Conservation (phyloP, 768 basidiomycete species). For the Suillus alpinus region DNA sequence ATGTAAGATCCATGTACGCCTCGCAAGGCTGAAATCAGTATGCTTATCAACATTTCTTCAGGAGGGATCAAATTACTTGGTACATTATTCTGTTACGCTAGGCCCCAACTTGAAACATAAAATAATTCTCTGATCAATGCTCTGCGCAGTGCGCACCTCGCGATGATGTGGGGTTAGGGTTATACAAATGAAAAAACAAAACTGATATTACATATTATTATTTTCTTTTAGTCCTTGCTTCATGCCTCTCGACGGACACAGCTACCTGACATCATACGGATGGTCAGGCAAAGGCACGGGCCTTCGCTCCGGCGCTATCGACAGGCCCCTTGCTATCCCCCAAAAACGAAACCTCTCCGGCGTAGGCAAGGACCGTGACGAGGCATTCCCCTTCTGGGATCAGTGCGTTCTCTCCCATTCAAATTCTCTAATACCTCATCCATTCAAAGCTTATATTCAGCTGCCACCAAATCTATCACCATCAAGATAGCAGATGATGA, state of each 20-base stretch:
- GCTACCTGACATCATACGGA: conserved; percentile 75
- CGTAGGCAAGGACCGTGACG: conserved; percentile 90
- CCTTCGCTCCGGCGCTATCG: conserved; percentile 79
- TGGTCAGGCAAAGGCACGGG: conserved; percentile 87
- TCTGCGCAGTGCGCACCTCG: too few relatives aligned
- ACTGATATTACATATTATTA: background rate
- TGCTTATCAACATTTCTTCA: too few relatives aligned
- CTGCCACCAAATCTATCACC: conserved; percentile 80
- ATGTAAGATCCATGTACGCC: too few relatives aligned
- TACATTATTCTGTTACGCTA: too few relatives aligned
- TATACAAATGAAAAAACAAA: background rate
- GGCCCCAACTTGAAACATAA: too few relatives aligned
- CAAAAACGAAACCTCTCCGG: conserved; percentile 87
- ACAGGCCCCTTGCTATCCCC: conserved; percentile 70
- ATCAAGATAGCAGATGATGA: conserved; percentile 59
- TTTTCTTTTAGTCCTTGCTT: background rate
- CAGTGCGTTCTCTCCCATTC: conserved; percentile 60
- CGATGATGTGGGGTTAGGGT: conserved; percentile 3
- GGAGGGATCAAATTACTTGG: too few relatives aligned
- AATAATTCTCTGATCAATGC: too few relatives aligned
- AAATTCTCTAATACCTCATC: background rate
- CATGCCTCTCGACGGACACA: conserved; percentile 72
- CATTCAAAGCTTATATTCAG: conserved; percentile 55
- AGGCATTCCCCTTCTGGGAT: conserved; percentile 98
- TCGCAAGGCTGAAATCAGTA: too few relatives aligned